Percentiles rank a stretch among this genome's conserved stretches.
Evolutionary conservation across 306 rosid genomes (phyloP).

Genomic region (Abrus pulchellus): DNA sequence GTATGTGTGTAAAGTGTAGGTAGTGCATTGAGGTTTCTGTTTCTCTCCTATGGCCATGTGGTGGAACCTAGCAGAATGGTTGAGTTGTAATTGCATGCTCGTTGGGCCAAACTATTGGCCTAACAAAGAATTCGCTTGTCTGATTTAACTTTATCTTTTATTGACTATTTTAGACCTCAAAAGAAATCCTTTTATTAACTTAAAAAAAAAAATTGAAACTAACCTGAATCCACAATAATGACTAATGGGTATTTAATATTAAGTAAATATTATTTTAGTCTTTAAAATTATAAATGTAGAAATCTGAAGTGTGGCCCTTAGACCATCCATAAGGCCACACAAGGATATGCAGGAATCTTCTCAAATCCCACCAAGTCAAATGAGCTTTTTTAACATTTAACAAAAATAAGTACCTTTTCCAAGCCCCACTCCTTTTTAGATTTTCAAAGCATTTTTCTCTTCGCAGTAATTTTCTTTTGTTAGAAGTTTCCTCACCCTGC

Average conservation of each 20-base stretch:
- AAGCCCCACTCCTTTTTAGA: neutral
- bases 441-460: neutral
- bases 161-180: neutral
- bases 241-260: neutral
- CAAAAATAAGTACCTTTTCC: slow-evolving; percentile 32
- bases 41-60: neutral
- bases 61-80: neutral
- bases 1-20: too few relatives aligned
- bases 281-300: too few relatives aligned
- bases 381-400: slow-evolving; percentile 7
- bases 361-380: slow-evolving; percentile 39
- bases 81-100: neutral
- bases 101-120: neutral
- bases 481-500: neutral
- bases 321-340: slow-evolving; percentile 37
- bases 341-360: slow-evolving; percentile 39
- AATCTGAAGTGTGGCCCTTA: slow-evolving; percentile 35
- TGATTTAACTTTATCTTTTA: neutral
- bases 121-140: neutral
- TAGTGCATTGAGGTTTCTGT: too few relatives aligned
- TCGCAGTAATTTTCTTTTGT: neutral
- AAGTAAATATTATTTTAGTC: too few relatives aligned
- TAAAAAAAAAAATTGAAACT: neutral
- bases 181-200: too few relatives aligned
- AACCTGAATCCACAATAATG: neutral